Evolutionary conservation across 169 alveolate genomes (phyloP).

Genomic region (Besnoitia besnoiti): DNA sequence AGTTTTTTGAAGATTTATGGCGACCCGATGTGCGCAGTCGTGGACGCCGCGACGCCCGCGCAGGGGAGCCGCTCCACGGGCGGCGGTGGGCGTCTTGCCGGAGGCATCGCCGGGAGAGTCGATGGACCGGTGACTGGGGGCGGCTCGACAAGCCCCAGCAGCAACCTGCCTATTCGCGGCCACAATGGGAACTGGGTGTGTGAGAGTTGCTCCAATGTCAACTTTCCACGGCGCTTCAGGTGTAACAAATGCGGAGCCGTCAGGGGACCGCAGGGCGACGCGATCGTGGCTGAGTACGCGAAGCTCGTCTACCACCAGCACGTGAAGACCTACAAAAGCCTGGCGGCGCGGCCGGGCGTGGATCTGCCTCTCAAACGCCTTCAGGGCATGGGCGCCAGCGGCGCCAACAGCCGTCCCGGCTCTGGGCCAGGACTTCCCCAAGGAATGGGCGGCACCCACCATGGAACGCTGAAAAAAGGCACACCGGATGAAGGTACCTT

Average conservation of each 20-base stretch:
- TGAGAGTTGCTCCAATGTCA: slow-evolving; percentile 75
- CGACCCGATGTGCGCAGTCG: slow-evolving; percentile 77
- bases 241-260: slow-evolving; percentile 79
- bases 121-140: neutral
- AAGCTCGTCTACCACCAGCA: slow-evolving; percentile 77
- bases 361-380: slow-evolving; percentile 55
- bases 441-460: neutral
- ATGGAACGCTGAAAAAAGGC: neutral
- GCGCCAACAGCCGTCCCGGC: neutral
- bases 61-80: neutral
- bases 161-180: slow-evolving; percentile 68
- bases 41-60: neutral
- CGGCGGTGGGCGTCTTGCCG: neutral
- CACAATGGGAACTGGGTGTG: slow-evolving; percentile 84
- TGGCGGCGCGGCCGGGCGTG: slow-evolving; percentile 53
- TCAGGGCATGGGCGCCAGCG: neutral
- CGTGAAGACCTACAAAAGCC: slow-evolving; percentile 67
- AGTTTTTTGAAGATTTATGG: slow-evolving; percentile 80
- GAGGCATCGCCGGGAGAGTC: neutral
- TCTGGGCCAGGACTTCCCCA: neutral
- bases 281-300: slow-evolving; percentile 78
- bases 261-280: slow-evolving; percentile 77
- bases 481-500: neutral
- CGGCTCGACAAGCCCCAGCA: neutral
- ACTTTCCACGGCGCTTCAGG: slow-evolving; percentile 80